Conservation (phyloP, 441 rosid genomes). For the Erysimum cheiri region DNA sequence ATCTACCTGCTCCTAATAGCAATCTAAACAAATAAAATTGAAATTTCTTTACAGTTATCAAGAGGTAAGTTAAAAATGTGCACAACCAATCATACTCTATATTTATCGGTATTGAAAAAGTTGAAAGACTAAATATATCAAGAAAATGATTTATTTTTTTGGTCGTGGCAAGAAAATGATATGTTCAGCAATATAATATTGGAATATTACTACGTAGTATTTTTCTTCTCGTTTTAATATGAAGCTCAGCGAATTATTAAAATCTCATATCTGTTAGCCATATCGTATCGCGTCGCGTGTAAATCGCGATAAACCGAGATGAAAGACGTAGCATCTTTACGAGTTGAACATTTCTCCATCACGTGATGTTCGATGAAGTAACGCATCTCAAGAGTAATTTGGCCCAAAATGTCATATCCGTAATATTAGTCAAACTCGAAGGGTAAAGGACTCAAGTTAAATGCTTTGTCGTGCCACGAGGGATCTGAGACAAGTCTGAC, state of each 20-base stretch:
- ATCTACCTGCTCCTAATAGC: constrained; percentile 19
- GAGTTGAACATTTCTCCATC: constrained; percentile 47
- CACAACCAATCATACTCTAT: constrained; percentile 23
- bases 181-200: neutral
- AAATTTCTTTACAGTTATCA: neutral
- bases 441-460: constrained; percentile 32
- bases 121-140: neutral
- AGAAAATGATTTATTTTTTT: too few relatives aligned
- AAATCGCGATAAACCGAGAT: constrained; percentile 3
- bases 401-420: constrained; percentile 50
- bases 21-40: neutral
- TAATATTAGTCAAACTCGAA: constrained; percentile 46
- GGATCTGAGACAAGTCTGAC: constrained; percentile 53
- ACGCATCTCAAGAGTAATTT: constrained; percentile 46
- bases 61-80: neutral
- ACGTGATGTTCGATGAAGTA: constrained; percentile 52
- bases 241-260: neutral
- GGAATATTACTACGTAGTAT: neutral
- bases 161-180: neutral
- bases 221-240: neutral
- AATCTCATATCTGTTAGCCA: neutral
- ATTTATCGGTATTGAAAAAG: constrained; percentile 9
- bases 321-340: constrained; percentile 25
- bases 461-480: constrained; percentile 62
- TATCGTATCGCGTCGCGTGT: too few relatives aligned